Evolutionary conservation across 2,329 filamentous ascomycete genomes (phyloP).

Genomic region (Neocatenulostroma microsporum): DNA sequence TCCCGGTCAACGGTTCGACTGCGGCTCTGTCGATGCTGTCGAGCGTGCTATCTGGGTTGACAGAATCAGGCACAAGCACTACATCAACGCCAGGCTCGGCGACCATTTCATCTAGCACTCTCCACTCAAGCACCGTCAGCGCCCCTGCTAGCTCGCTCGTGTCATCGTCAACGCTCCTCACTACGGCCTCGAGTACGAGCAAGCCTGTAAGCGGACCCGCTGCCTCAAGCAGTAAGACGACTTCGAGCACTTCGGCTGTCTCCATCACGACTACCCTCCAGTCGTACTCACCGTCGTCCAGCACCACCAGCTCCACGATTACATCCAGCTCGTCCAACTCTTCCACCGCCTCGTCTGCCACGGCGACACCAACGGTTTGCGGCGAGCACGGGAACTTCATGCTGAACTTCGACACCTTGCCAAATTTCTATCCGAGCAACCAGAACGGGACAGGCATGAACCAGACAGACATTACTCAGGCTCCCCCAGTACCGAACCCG

Average conservation of each 20-base stretch:
- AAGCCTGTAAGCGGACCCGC: not conserved
- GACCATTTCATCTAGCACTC: not conserved
- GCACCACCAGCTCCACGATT: conserved; percentile 11
- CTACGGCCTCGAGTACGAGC: not conserved
- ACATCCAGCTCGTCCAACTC: conserved; percentile 12
- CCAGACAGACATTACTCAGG: conserved; percentile 27
- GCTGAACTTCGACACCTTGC: conserved; percentile 29
- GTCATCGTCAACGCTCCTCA: not conserved
- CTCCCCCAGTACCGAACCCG: conserved; percentile 39
- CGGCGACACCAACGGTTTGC: conserved; percentile 25
- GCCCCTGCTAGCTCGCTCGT: not conserved
- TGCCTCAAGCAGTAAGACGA: not conserved
- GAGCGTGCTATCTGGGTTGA: conserved; percentile 4
- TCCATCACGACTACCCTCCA: not conserved
- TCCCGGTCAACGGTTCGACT: conserved; percentile 4
- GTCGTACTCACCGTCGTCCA: not conserved
- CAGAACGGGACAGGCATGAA: conserved; percentile 26
- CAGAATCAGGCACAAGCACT: not conserved
- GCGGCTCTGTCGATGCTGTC: conserved; percentile 7
- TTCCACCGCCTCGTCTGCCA: conserved; percentile 14
- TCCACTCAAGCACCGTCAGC: not conserved
- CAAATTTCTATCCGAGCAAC: conserved; percentile 26
- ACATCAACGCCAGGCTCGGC: not conserved
- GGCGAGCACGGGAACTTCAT: conserved; percentile 42
- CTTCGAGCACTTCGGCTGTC: not conserved